Evolutionary conservation across 306 rosid species (phyloP), one percentile per base, ranked within the genome.

Genomic region (Ceratonia siliqua): DNA sequence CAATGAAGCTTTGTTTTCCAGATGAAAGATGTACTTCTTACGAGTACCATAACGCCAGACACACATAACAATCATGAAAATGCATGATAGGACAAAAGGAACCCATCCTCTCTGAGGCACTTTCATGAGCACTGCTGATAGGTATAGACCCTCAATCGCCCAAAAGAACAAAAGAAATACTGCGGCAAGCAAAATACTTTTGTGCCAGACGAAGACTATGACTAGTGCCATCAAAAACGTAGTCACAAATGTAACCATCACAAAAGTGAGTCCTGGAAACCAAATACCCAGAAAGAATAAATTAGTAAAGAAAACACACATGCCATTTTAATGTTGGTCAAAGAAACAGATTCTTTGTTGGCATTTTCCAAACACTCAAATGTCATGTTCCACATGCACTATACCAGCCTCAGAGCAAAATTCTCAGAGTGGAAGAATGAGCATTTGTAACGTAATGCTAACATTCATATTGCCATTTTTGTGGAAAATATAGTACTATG

Each of bases 91-190:
- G 62, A 79, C 91, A 38, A 91, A 81, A 38, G 94, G 97, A 48
- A 85, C 92, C 97, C 94, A 91, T 77, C 94, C 94, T 70, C 92
- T 94, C 83, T 91, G 94, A 64, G 94, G 92, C 22, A 91, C 94
- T 81, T 91, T 91, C 30, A 87, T 91, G 70, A 87, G 73, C 70
- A 90, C 94, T 48, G 94, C 75, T 58, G 92, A 87, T 39, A 91
- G 72, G 81, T 91, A 91, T 49, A 79, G 80, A 0, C 92, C 94
- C 85, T 91, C 97, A 42, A 91, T 67, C 61, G 81, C 75, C 94
- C 97, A 91, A 85, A 91, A 89, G 79, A 87, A 82, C 42, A 83
- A 24, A 52, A 91, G 84, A 64, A 89, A 91, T 27, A 64, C 20
- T 21, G 79, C 74, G 57, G 90, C 90, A 62, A 83, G 69, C 38